Percentiles rank a stretch among this genome's conserved stretches.
phyloP scores from a whole-genome alignment of 345 rosid genomes.

The Garcia nutans region DNA sequence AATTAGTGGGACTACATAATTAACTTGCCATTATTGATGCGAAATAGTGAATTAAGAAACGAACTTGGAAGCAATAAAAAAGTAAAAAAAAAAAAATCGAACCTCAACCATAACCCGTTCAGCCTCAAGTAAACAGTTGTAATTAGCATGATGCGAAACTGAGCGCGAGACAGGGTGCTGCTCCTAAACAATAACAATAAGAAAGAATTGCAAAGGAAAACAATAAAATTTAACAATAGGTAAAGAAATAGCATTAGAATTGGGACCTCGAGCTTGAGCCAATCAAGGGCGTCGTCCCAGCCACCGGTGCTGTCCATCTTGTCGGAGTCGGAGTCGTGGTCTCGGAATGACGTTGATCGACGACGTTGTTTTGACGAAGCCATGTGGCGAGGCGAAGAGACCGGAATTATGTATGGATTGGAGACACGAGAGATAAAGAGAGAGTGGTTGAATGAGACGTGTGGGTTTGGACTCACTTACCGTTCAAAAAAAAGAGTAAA shows the following conservation, averaged over 20 bases:
- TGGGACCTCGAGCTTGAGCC: conserved; percentile 59
- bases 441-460: neutral
- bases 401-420: neutral
- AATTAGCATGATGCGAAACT: conserved; percentile 44
- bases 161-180: conserved; percentile 51
- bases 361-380: conserved; percentile 52
- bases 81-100: neutral
- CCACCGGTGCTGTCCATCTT: conserved; percentile 73
- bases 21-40: neutral
- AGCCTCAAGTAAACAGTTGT: conserved; percentile 68
- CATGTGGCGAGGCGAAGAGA: conserved; percentile 31
- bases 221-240: neutral
- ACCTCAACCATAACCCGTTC: conserved; percentile 73
- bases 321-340: conserved; percentile 46
- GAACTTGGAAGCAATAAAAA: neutral
- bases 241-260: neutral
- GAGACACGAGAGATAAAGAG: neutral
- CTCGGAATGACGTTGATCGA: conserved; percentile 50
- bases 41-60: neutral
- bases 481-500: conserved; percentile 3
- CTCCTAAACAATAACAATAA: conserved; percentile 5
- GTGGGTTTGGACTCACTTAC: neutral
- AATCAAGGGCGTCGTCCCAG: conserved; percentile 76
- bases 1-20: neutral
- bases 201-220: conserved; percentile 4